Conservation (phyloP, 495 filamentous ascomycete genomes). For the Annulohypoxylon stygium region DNA sequence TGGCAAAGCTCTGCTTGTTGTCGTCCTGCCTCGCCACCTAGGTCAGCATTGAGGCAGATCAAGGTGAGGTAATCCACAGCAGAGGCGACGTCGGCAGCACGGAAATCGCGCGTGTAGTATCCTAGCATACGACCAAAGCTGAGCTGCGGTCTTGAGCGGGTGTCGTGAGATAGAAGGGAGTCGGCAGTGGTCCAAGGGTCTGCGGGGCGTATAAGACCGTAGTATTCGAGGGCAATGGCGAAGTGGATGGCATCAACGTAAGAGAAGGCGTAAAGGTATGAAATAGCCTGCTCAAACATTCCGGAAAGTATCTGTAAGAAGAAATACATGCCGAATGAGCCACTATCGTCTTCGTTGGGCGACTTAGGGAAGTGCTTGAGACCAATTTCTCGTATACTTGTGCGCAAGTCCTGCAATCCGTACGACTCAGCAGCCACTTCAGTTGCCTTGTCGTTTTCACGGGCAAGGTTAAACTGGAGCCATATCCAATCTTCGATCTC, state of each 20-base stretch:
- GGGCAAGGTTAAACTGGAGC: slow-evolving; percentile 92
- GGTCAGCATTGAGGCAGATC: slow-evolving; percentile 92
- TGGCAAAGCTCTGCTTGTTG: slow-evolving; percentile 87
- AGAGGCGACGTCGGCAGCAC: slow-evolving; percentile 84
- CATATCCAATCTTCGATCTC: slow-evolving; percentile 96
- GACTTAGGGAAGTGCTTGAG: slow-evolving; percentile 84
- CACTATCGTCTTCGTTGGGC: slow-evolving; percentile 73
- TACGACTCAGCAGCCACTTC: slow-evolving; percentile 91
- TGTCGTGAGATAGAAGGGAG: slow-evolving; percentile 76
- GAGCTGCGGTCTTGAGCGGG: slow-evolving; percentile 86
- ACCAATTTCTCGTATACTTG: slow-evolving; percentile 87
- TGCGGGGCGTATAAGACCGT: slow-evolving; percentile 88
- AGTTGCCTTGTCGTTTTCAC: slow-evolving; percentile 84
- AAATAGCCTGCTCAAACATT: slow-evolving; percentile 94
- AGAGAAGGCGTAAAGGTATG: slow-evolving; percentile 88
- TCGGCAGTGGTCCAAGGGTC: slow-evolving; percentile 76
- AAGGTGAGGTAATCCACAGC: slow-evolving; percentile 94
- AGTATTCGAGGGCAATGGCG: slow-evolving; percentile 88
- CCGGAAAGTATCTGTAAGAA: slow-evolving; percentile 89
- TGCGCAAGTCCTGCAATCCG: slow-evolving; percentile 85
- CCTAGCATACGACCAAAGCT: slow-evolving; percentile 95
- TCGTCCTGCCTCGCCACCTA: slow-evolving; percentile 77
- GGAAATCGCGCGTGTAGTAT: slow-evolving; percentile 95
- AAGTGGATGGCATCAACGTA: slow-evolving; percentile 96
- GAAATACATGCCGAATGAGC: slow-evolving; percentile 90